phyloP scores from a whole-genome alignment of 1,284 basidiomycete genomes.

The Heterobasidion annosum region DNA sequence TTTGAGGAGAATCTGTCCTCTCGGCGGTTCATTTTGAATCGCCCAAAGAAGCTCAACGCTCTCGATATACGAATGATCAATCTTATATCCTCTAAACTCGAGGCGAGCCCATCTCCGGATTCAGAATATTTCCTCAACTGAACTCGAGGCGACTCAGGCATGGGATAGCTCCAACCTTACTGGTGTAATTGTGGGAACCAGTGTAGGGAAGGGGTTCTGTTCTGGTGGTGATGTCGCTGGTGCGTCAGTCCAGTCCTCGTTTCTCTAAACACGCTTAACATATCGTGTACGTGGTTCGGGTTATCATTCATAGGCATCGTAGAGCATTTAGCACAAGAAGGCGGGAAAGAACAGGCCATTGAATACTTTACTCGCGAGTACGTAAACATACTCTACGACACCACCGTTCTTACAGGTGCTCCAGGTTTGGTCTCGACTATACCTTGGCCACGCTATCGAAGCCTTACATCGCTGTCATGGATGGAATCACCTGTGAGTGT shows the following conservation, averaged over 20 bases:
- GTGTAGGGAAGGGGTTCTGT: constrained; percentile 82
- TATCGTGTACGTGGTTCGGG: not conserved
- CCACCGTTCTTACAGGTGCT: constrained; percentile 4
- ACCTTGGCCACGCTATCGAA: constrained; percentile 73
- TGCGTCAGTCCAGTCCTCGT: constrained; percentile 28
- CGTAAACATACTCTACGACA: constrained; percentile 18
- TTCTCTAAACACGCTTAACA: constrained; percentile 3
- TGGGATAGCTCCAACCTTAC: constrained; percentile 73
- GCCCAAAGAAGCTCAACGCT: constrained; percentile 81
- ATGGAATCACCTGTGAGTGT: constrained; percentile 82
- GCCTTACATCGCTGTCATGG: constrained; percentile 86
- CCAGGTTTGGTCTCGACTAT: constrained; percentile 85
- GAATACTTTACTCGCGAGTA: constrained; percentile 90
- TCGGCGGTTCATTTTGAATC: constrained; percentile 74
- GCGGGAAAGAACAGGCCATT: constrained; percentile 54
- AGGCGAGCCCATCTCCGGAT: constrained; percentile 35
- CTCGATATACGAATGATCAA: constrained; percentile 81
- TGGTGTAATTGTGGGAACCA: constrained; percentile 71
- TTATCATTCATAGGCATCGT: constrained; percentile 40
- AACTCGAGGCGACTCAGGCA: not conserved
- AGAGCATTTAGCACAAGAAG: constrained; percentile 33
- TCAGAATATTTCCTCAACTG: too few species aligned
- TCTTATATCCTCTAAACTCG: constrained; percentile 61
- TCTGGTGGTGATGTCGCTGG: constrained; percentile 91
- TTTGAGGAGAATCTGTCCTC: constrained; percentile 61